phyloP scores from a whole-genome alignment of 2,329 filamentous ascomycete genomes.

The Beauveria bassiana region DNA sequence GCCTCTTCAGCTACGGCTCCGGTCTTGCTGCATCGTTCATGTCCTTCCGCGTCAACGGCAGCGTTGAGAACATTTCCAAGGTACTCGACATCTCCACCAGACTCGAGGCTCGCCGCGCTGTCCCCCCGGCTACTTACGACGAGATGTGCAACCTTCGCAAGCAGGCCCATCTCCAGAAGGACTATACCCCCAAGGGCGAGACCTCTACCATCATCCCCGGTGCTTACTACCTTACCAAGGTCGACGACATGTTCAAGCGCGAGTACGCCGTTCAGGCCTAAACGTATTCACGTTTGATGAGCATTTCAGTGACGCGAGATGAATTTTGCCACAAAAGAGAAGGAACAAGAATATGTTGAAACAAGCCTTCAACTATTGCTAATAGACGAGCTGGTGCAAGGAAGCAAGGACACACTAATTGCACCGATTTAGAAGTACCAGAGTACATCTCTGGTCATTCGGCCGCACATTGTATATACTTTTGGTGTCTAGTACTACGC shows the following conservation, averaged over 20 bases:
- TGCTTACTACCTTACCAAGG: conserved; percentile 71
- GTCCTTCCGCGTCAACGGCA: conserved; percentile 65
- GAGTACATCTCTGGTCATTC: background rate
- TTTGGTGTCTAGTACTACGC: background rate
- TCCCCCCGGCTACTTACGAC: conserved; percentile 67
- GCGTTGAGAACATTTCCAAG: conserved; percentile 59
- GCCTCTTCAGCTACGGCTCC: conserved; percentile 72
- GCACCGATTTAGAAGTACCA: background rate
- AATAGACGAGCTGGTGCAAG: conserved; percentile 5
- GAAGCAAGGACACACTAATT: background rate
- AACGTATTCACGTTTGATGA: conserved; percentile 11
- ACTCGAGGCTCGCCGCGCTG: conserved; percentile 55
- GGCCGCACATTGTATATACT: conserved; percentile 6
- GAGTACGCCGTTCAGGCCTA: conserved; percentile 70
- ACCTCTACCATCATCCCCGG: conserved; percentile 56
- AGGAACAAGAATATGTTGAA: background rate
- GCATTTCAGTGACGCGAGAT: conserved; percentile 5
- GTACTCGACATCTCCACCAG: conserved; percentile 62
- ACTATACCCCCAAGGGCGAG: conserved; percentile 63
- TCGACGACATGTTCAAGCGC: conserved; percentile 82
- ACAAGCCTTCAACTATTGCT: background rate
- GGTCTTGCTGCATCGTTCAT: conserved; percentile 66
- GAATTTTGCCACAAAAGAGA: background rate
- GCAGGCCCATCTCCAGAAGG: conserved; percentile 75
- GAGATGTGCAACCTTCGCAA: conserved; percentile 77